phyloP scores from a whole-genome alignment of 1,139 yeast species.

The Hanseniaspora gamundiae region DNA sequence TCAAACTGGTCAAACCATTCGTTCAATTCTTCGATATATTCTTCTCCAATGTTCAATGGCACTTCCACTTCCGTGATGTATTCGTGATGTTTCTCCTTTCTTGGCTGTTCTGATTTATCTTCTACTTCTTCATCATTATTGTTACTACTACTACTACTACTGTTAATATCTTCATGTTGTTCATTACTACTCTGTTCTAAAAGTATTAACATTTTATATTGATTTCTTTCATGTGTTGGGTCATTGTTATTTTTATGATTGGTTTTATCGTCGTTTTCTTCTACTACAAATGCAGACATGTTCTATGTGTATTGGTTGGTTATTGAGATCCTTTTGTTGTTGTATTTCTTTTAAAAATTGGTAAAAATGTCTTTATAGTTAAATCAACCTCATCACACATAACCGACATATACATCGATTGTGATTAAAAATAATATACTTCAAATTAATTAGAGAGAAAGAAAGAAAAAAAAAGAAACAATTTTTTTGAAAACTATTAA shows the following conservation, averaged over 20 bases:
- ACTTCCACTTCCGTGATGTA: slow-evolving; percentile 6
- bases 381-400: too few relatives aligned
- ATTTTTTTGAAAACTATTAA: too few relatives aligned
- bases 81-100: slow-evolving; percentile 5
- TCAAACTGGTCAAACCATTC: slow-evolving; percentile 53
- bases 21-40: slow-evolving; percentile 48
- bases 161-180: slow-evolving; percentile 4
- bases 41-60: slow-evolving; percentile 24
- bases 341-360: too few relatives aligned
- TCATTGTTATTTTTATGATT: too few relatives aligned
- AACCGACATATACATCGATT: too few relatives aligned
- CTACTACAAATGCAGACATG: neutral
- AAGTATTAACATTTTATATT: slow-evolving; percentile 21
- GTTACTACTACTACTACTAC: neutral
- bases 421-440: too few relatives aligned
- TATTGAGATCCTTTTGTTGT: too few relatives aligned
- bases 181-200: slow-evolving; percentile 18
- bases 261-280: neutral
- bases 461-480: too few relatives aligned
- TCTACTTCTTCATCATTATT: neutral
- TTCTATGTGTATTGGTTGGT: neutral
- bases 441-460: too few relatives aligned
- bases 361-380: too few relatives aligned
- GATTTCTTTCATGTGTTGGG: slow-evolving; percentile 9
- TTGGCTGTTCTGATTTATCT: neutral